These are phyloP conservation scores for Candida anglica DNA, from an alignment of 805 yeast genomes.

Conservation along the genomic window DNA sequence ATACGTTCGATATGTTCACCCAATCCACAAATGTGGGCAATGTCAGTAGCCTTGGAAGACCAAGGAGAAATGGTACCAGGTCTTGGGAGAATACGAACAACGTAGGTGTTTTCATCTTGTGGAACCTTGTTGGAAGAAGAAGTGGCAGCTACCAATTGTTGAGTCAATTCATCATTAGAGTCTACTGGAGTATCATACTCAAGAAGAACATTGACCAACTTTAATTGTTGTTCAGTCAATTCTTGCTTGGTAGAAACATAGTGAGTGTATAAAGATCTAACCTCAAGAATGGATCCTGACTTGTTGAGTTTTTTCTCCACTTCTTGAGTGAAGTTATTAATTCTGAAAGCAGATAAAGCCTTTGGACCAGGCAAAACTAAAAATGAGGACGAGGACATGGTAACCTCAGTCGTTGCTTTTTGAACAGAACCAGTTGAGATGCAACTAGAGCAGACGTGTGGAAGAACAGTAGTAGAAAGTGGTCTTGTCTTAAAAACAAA, in stretches of 20 bases:
- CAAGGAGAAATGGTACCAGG: slow-evolving; percentile 97
- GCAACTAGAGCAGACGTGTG: too few species aligned
- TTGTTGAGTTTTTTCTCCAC: slow-evolving; percentile 69
- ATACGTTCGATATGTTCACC: slow-evolving; percentile 68
- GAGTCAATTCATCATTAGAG: slow-evolving; percentile 40
- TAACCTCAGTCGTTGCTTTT: neutral
- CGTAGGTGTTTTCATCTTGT: slow-evolving; percentile 37
- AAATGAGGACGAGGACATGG: slow-evolving; percentile 14
- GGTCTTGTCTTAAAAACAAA: too few species aligned
- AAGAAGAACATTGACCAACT: slow-evolving; percentile 58
- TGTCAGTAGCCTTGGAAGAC: slow-evolving; percentile 98
- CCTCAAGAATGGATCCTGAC: slow-evolving; percentile 56
- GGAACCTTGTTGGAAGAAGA: slow-evolving; percentile 2
- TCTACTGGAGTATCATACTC: slow-evolving; percentile 72
- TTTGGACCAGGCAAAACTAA: slow-evolving; percentile 76
- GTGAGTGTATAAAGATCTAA: slow-evolving; percentile 76
- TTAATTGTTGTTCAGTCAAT: slow-evolving; percentile 36
- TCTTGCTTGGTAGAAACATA: slow-evolving; percentile 58
- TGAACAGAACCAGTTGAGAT: neutral
- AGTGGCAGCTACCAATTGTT: slow-evolving; percentile 28
- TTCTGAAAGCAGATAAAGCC: slow-evolving; percentile 85
- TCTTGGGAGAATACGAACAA: slow-evolving; percentile 82
- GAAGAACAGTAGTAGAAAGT: too few species aligned
- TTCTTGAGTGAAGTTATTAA: slow-evolving; percentile 65
- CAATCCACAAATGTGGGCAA: slow-evolving; percentile 83